Evolutionary conservation across 2,329 filamentous ascomycete genomes (phyloP).

Genomic region (Hypoxylon sp.): DNA sequence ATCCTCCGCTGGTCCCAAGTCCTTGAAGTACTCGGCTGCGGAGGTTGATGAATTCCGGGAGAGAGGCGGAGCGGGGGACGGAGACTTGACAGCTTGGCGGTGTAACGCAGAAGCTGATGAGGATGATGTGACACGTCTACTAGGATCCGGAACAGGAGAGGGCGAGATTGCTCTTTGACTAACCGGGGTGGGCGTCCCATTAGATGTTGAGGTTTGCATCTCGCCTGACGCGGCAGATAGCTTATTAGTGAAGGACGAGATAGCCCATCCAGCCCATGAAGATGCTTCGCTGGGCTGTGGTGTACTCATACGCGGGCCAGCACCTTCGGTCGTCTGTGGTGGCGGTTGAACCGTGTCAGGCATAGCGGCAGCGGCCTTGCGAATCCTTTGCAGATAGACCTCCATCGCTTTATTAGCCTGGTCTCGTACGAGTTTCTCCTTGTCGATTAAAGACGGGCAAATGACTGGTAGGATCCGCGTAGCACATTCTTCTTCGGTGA

Average conservation of each 20-base stretch:
- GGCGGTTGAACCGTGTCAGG: slow-evolving; percentile 85
- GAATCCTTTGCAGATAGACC: slow-evolving; percentile 84
- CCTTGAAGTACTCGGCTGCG: slow-evolving; percentile 57
- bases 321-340: slow-evolving; percentile 66
- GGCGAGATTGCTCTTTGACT: slow-evolving; percentile 56
- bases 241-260: slow-evolving; percentile 98
- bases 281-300: slow-evolving; percentile 73
- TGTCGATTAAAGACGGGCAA: slow-evolving; percentile 89
- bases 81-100: slow-evolving; percentile 71
- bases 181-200: slow-evolving; percentile 56
- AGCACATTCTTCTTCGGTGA: slow-evolving; percentile 91
- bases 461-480: slow-evolving; percentile 85
- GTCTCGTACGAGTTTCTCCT: slow-evolving; percentile 94
- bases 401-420: slow-evolving; percentile 93
- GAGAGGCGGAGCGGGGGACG: slow-evolving; percentile 58
- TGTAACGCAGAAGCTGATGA: slow-evolving; percentile 73
- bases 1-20: slow-evolving; percentile 67
- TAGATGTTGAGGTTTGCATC: slow-evolving; percentile 72
- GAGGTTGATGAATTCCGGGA: slow-evolving; percentile 66
- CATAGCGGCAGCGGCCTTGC: slow-evolving; percentile 81
- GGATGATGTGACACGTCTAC: slow-evolving; percentile 57
- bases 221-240: slow-evolving; percentile 86
- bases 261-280: slow-evolving; percentile 95
- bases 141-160: slow-evolving; percentile 54
- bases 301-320: slow-evolving; percentile 81